Evolutionary conservation across 139 green algal species (phyloP), one percentile per base, ranked within the genome.

Genomic region (Asterochloris erici): DNA sequence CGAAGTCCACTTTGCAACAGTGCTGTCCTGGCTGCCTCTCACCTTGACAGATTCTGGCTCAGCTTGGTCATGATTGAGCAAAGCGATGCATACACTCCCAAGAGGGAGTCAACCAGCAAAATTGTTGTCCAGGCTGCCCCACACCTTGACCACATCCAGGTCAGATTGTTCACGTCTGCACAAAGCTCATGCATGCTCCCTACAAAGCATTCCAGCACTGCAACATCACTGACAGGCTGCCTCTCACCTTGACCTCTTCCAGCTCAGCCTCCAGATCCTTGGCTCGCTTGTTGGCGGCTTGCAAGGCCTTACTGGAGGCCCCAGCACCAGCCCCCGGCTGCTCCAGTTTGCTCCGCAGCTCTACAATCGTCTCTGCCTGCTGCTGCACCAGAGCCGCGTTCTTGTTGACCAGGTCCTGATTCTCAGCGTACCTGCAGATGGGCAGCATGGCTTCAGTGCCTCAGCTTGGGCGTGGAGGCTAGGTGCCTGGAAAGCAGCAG

Each of bases 371-470:
- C 12, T 85, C 84, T 19, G 83, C 86, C 84, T 94, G 90, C 84
- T 92, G 84, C 61, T 73, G 63, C 38, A 94, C 75, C 63, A 94
- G 81, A 0, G 15, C 64, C 28, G 89, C 85, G 63, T 90, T 87
- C 71, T 82, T 83, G 79, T 70, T 87, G 74, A 94, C 74, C 76
- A 94, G 71, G 79, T 88, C 82, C 88, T 94, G 90, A 79, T 94
- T 94, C 83, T 94, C 90, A 14, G 84, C 84, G 69, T 80, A 80
- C 76, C 76, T 80, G 76, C 76, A 77, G 71, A 19, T 2, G 6
- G 6, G 38, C 38, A 54, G 38, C 38, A 54, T 6, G 2, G 6
- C 6, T 54, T 54, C 38, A n/a, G 38, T 54, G 38, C 38, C 38
- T 54, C 38, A 54, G 38, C 38, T 54, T 54, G 38, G 38, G 38